These are phyloP conservation scores for Cadophora luteo-olivacea DNA, from an alignment of 2,329 filamentous ascomycete genomes.

Conservation along the genomic window DNA sequence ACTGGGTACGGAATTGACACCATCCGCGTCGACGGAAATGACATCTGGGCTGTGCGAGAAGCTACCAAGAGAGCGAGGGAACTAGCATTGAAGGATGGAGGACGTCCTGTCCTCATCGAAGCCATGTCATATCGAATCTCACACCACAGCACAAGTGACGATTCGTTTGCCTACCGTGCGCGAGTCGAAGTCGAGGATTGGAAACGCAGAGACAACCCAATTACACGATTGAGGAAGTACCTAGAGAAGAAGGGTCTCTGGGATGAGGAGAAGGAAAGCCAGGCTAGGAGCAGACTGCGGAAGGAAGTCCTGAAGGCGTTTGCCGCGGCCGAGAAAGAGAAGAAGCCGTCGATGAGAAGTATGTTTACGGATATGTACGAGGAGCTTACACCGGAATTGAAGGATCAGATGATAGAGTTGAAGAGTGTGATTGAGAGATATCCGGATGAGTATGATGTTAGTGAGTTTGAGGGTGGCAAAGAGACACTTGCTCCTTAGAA, in stretches of 20 bases:
- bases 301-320: constrained; percentile 86
- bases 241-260: constrained; percentile 84
- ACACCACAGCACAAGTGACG: constrained; percentile 95
- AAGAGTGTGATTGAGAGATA: constrained; percentile 82
- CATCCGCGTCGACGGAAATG: constrained; percentile 91
- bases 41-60: constrained; percentile 87
- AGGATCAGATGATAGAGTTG: constrained; percentile 77
- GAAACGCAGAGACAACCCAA: constrained; percentile 89
- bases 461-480: constrained; percentile 74
- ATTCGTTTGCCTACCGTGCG: constrained; percentile 95
- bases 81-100: constrained; percentile 51
- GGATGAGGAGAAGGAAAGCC: constrained; percentile 83
- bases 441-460: constrained; percentile 89
- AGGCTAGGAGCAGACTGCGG: constrained; percentile 67
- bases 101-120: constrained; percentile 81
- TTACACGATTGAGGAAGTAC: constrained; percentile 86
- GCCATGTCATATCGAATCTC: constrained; percentile 98
- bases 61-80: constrained; percentile 82
- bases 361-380: constrained; percentile 94
- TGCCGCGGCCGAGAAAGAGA: constrained; percentile 79
- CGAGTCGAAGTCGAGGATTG: constrained; percentile 93
- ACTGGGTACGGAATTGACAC: constrained; percentile 95
- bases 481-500: constrained; percentile 35
- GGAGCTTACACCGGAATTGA: constrained; percentile 79
- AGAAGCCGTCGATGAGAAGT: constrained; percentile 73